Base-by-base conservation (phyloP, 495 filamentous ascomycete species). In the Hypomontagnella monticulosa region DNA sequence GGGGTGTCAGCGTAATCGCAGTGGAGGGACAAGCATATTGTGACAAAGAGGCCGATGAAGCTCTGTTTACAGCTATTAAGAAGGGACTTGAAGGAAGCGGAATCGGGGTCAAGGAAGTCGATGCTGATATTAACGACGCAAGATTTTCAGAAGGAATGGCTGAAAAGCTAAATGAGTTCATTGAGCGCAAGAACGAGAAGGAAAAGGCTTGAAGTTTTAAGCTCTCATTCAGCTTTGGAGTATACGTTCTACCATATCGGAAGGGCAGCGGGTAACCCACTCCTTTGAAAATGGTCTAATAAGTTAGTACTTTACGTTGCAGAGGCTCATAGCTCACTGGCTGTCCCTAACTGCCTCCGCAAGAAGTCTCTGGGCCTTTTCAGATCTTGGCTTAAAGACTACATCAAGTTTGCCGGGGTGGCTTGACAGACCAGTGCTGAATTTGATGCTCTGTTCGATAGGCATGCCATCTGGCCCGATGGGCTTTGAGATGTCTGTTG, bases 11-110 rank as follows among this genome's bases (percentile, higher is more conserved):
- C 54, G 71, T 73, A 38, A 71, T 81, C 19, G 72, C 74, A 0
- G 63, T 67, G 1, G 20, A 69, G 9, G 78, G 78, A 11, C 74
- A 71, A 20, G 55, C 66, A 0, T 81, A 76, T 48, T 63, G 76
- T 48, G 75, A 81, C 47, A 53, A 42, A 12, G 49, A 67, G 19
- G 76, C 73, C 4, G 79, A 81, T 40, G 67, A 50, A 4, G 74
- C 66, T 2, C 57, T 81, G 11, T 86, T 85, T 49, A 56, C 60
- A 2, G 70, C 80, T 0, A 46, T 89, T n/a, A 75, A 76, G 52
- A 40, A 66, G 2, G 81, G 70, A 0, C 66, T 81, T 19, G 16
- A 61, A 20, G 72, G 64, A 1, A 77, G 49, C 18, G 69, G 55
- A 2, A 75, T 81, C 9, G 27, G 42, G 11, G 56, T 81, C 4